phyloP scores from a whole-genome alignment of 352 stramenopile species.

The Plasmopara viticola region DNA sequence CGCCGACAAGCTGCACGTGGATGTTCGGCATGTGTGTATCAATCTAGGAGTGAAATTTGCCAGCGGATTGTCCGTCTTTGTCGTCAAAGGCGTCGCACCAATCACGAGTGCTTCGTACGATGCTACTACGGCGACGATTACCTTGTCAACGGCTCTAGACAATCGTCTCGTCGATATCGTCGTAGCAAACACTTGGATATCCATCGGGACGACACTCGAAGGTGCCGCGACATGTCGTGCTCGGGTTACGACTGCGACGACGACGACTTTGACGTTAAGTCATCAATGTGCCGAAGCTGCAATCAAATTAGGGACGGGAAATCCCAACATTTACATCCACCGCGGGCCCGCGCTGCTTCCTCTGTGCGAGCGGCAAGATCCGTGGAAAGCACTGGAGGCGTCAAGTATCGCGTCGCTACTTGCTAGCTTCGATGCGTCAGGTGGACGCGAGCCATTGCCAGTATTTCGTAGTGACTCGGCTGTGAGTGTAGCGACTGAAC shows the following conservation, averaged over 20 bases:
- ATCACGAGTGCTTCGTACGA: too few species aligned
- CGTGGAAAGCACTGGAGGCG: conserved; percentile 41
- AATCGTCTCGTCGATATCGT: conserved; percentile 24
- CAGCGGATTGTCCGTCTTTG: too few species aligned
- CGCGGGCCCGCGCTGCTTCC: conserved; percentile 64
- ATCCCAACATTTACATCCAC: conserved; percentile 35
- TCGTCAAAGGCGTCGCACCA: too few species aligned
- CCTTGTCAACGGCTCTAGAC: conserved; percentile 11
- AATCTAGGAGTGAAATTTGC: too few species aligned
- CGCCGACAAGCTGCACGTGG: too few species aligned
- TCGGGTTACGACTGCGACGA: conserved; percentile 3
- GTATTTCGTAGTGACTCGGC: conserved; percentile 54
- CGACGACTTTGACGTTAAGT: too few species aligned
- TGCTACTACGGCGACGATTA: conserved; percentile 1
- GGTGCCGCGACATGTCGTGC: conserved; percentile 18
- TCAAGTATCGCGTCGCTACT: conserved; percentile 6
- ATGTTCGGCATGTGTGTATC: too few species aligned
- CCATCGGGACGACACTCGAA: conserved; percentile 14
- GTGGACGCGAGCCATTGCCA: conserved; percentile 36
- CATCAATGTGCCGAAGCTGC: too few species aligned
- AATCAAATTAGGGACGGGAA: too few species aligned
- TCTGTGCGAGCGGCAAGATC: conserved; percentile 40
- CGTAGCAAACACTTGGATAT: conserved; percentile 17
- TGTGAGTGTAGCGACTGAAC: conserved; percentile 33
- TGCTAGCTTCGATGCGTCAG: too few species aligned